Percentiles rank a stretch among this genome's conserved stretches.
phyloP scores from a whole-genome alignment of 352 stramenopile genomes.

The Globisporangium viniferum region DNA sequence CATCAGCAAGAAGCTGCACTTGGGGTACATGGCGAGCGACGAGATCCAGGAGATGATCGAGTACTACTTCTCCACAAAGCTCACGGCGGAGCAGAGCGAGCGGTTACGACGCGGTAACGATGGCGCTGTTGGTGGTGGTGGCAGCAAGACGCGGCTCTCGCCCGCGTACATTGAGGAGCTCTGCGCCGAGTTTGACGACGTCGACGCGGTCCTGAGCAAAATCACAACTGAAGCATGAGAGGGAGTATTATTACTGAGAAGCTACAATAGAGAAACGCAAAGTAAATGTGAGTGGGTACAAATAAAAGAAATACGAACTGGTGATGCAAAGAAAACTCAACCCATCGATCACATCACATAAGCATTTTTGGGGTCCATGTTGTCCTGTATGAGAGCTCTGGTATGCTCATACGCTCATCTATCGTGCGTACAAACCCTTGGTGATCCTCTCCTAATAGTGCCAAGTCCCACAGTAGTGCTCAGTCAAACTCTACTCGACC shows the following conservation, averaged over 20 bases:
- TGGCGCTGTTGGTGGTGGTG: background rate
- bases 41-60: constrained; percentile 51
- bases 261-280: background rate
- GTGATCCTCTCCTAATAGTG: no score
- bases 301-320: background rate
- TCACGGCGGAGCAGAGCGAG: constrained; percentile 21
- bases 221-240: constrained; percentile 1
- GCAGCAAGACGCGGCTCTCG: constrained; percentile 1
- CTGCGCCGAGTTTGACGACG: constrained; percentile 13
- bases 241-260: background rate
- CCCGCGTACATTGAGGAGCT: constrained; percentile 11
- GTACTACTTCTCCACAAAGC: constrained; percentile 43
- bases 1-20: constrained; percentile 78
- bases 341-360: background rate
- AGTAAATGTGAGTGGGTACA: background rate
- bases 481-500: no score
- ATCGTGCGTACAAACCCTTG: no score
- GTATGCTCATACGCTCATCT: no score
- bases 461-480: no score
- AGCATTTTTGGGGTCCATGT: no score
- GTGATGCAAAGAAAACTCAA: background rate
- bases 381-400: no score
- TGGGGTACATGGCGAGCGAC: constrained; percentile 51
- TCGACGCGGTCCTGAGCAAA: constrained; percentile 9
- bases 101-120: background rate